Evolutionary conservation across 108 stramenopile species (phyloP).

Genomic region (Chaetoceros muelleri): DNA sequence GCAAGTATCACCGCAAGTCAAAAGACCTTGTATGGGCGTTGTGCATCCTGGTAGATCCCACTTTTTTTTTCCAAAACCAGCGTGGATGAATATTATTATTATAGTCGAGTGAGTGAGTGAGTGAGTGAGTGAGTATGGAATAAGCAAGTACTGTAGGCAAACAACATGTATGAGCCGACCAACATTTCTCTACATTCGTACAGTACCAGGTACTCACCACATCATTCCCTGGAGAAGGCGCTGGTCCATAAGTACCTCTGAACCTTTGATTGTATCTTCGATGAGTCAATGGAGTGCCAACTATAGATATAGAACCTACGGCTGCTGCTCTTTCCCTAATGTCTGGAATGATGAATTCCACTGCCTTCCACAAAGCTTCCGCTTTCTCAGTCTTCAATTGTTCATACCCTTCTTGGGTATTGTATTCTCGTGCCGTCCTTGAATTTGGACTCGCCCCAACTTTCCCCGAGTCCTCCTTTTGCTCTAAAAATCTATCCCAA

Average conservation of each 20-base stretch:
- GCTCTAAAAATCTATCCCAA: slow-evolving; percentile 49
- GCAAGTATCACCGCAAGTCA: slow-evolving; percentile 56
- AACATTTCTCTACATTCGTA: too few species aligned
- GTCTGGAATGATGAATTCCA: slow-evolving; percentile 83
- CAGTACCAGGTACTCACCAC: too few species aligned
- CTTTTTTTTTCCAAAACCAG: too few species aligned
- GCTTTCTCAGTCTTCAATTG: slow-evolving; percentile 65
- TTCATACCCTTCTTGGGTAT: slow-evolving; percentile 31
- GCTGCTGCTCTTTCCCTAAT: slow-evolving; percentile 57
- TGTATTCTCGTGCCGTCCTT: slow-evolving; percentile 36
- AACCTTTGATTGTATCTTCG: slow-evolving; percentile 68
- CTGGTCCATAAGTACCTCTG: slow-evolving; percentile 80
- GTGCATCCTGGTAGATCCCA: slow-evolving; percentile 46
- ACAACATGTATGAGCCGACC: too few species aligned
- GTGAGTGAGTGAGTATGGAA: too few species aligned
- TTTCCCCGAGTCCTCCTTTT: slow-evolving; percentile 37
- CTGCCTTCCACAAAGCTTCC: slow-evolving; percentile 75
- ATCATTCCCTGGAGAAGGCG: slow-evolving; percentile 36
- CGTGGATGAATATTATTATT: too few species aligned
- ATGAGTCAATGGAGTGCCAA: slow-evolving; percentile 85
- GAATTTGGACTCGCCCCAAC: slow-evolving; percentile 38
- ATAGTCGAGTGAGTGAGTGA: too few species aligned
- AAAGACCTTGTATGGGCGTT: slow-evolving; percentile 42
- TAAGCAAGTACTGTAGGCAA: too few species aligned
- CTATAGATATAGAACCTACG: slow-evolving; percentile 36